Conservation (phyloP, 257 asterid species). For the Solanum virginianum region DNA sequence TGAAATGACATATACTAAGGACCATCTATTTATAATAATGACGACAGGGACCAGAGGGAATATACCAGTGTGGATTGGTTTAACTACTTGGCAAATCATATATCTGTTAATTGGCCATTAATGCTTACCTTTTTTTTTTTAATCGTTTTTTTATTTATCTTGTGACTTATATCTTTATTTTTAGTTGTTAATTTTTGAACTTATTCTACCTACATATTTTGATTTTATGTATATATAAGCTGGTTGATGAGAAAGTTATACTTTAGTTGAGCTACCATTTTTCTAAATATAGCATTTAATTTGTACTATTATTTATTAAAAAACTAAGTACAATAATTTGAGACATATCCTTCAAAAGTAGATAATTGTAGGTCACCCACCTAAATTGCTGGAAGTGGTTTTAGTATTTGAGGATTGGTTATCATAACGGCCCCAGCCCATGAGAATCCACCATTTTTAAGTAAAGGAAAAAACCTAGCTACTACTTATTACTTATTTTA, state of each 20-base stretch:
- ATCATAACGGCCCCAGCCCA: neutral
- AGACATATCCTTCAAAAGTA: neutral
- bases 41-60: neutral
- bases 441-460: no score
- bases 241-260: neutral
- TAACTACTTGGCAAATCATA: neutral
- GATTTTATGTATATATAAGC: neutral
- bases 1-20: no score
- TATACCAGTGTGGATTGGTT: neutral
- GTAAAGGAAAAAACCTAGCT: no score
- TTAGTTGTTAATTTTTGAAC: neutral
- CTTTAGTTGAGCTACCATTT: neutral
- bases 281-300: neutral
- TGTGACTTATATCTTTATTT: neutral
- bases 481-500: no score
- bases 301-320: neutral
- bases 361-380: neutral
- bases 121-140: neutral
- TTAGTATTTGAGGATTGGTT: neutral
- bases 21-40: no score
- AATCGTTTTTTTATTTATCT: neutral
- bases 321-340: neutral
- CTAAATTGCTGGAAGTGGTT: neutral
- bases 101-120: neutral
- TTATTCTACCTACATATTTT: neutral